Evolutionary conservation across 176 grass and related monocot genomes (phyloP).

Genomic region (Oryza longistaminata): DNA sequence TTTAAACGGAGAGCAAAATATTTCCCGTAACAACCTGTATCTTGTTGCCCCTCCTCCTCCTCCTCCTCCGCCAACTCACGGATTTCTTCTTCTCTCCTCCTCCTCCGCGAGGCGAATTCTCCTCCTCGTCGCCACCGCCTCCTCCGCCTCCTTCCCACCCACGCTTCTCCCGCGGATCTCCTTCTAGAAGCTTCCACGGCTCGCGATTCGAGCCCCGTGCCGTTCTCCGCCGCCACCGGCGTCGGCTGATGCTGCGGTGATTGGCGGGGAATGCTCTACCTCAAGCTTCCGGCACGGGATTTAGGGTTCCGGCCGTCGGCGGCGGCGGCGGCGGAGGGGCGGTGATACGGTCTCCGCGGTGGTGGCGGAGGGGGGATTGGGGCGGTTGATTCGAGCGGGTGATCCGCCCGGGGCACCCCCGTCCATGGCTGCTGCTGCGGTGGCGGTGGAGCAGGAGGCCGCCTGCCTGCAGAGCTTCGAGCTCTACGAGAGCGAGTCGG

Average conservation of each 20-base stretch:
- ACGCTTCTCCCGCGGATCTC: background rate
- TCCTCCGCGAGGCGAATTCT: slow-evolving; percentile 24
- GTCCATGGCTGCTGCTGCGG: slow-evolving; percentile 32
- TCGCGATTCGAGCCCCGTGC: background rate
- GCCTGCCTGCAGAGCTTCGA: slow-evolving; percentile 66
- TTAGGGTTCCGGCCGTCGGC: slow-evolving; percentile 44
- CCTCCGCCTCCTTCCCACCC: background rate
- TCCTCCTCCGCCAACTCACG: slow-evolving; percentile 21
- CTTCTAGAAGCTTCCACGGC: background rate
- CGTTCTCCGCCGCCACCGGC: background rate
- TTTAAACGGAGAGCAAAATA: slow-evolving; percentile 32
- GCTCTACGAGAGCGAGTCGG: slow-evolving; percentile 71
- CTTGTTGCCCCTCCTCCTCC: slow-evolving; percentile 7
- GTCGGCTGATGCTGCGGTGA: background rate
- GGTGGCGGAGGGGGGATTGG: slow-evolving; percentile 4
- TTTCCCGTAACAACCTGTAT: slow-evolving; percentile 36
- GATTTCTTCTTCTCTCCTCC: slow-evolving; percentile 12
- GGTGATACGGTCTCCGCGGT: slow-evolving; percentile 9
- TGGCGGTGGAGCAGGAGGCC: slow-evolving; percentile 27
- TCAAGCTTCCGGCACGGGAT: slow-evolving; percentile 67
- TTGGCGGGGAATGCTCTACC: slow-evolving; percentile 66
- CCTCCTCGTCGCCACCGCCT: background rate
- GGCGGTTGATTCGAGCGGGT: slow-evolving; percentile 31
- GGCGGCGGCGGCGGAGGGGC: slow-evolving; percentile 15
- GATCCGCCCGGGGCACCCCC: slow-evolving; percentile 17